Percentiles rank a stretch among this genome's conserved stretches.
phyloP scores from a whole-genome alignment of 2,329 filamentous ascomycete species.

The Fusarium sp. region DNA sequence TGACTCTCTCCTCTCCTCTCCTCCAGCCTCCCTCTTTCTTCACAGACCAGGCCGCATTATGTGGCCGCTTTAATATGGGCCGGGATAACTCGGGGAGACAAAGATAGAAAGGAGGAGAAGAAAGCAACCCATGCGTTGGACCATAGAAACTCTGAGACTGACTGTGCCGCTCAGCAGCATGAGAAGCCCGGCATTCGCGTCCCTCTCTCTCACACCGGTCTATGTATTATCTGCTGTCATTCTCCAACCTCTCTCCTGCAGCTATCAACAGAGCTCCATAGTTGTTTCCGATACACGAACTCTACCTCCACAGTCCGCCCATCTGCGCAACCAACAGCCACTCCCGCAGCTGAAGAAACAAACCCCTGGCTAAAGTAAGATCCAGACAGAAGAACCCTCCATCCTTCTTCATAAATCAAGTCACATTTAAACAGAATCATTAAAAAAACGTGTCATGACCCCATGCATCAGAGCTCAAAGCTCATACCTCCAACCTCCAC shows the following conservation, averaged over 20 bases:
- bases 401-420: neutral
- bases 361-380: neutral
- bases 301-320: constrained; percentile 24
- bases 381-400: neutral
- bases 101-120: neutral
- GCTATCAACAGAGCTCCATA: constrained; percentile 6
- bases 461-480: neutral
- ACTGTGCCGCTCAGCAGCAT: neutral
- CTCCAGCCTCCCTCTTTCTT: constrained; percentile 17
- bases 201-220: neutral
- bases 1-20: neutral
- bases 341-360: constrained; percentile 15
- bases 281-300: constrained; percentile 18
- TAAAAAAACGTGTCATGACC: neutral
- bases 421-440: neutral
- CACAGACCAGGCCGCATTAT: constrained; percentile 6
- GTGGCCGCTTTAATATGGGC: neutral
- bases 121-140: neutral
- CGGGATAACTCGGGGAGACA: constrained; percentile 28
- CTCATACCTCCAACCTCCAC: neutral
- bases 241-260: neutral
- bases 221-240: neutral
- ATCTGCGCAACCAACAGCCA: constrained; percentile 23
- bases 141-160: neutral
- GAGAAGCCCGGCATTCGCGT: constrained; percentile 8